phyloP scores from a whole-genome alignment of 495 filamentous ascomycete species.

The Parmelia sp. region DNA sequence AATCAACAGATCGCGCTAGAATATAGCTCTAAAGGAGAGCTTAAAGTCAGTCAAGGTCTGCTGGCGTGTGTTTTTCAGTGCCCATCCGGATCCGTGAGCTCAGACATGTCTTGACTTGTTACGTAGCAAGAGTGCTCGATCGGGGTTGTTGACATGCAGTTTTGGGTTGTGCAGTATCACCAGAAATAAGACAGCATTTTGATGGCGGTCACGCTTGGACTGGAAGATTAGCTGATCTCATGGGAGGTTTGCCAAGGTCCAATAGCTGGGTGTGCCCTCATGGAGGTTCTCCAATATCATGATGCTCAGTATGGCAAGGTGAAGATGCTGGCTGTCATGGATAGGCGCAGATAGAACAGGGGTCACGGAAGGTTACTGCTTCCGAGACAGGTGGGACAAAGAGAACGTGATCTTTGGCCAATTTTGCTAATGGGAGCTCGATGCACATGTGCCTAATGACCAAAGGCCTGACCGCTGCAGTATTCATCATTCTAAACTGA shows the following conservation, averaged over 20 bases:
- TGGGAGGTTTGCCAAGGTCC: neutral
- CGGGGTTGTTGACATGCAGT: neutral
- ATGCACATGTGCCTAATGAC: conserved; percentile 27
- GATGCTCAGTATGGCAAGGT: neutral
- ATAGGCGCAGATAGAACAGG: conserved; percentile 9
- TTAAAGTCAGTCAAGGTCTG: conserved; percentile 16
- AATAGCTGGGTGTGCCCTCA: neutral
- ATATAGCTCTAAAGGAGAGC: conserved; percentile 5
- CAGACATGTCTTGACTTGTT: conserved; percentile 15
- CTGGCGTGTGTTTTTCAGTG: conserved; percentile 15
- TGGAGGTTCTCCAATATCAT: neutral
- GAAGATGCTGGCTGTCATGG: neutral
- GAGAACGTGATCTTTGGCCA: conserved; percentile 16
- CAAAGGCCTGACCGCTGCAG: conserved; percentile 5
- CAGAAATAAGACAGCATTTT: neutral
- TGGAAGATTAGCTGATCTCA: neutral
- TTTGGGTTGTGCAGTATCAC: neutral
- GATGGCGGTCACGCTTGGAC: neutral
- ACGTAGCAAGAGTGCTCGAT: neutral
- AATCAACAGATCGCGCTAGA: conserved; percentile 13
- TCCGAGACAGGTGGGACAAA: conserved; percentile 25
- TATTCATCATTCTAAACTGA: neutral
- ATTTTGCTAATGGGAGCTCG: conserved; percentile 19
- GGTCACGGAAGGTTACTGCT: conserved; percentile 21
- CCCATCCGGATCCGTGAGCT: conserved; percentile 18